phyloP scores from a whole-genome alignment of 2,329 filamentous ascomycete species.

The Curvularia verruculosa region DNA sequence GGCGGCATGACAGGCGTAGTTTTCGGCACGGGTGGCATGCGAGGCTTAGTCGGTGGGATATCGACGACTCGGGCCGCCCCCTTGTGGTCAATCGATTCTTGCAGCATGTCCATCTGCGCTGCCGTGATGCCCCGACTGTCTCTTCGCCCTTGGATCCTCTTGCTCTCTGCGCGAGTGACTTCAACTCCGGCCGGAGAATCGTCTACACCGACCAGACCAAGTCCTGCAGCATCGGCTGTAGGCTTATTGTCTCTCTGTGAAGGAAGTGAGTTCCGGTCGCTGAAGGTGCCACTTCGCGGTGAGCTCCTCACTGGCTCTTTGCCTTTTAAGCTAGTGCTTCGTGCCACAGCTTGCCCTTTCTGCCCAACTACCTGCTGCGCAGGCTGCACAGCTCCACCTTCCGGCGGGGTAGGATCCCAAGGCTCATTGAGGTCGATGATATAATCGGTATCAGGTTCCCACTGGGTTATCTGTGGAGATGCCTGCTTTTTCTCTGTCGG shows the following conservation, averaged over 20 bases:
- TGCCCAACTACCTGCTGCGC: conserved; percentile 29
- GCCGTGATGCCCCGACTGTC: conserved; percentile 45
- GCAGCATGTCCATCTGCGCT: conserved; percentile 49
- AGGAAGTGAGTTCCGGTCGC: conserved; percentile 34
- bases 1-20: conserved; percentile 21
- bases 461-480: conserved; percentile 33
- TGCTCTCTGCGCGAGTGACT: conserved; percentile 47
- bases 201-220: conserved; percentile 43
- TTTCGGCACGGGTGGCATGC: conserved; percentile 31
- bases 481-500: conserved; percentile 31
- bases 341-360: conserved; percentile 32
- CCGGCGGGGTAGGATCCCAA: conserved; percentile 42
- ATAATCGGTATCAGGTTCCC: conserved; percentile 38
- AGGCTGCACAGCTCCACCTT: conserved; percentile 24
- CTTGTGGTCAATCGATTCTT: conserved; percentile 47
- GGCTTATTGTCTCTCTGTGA: conserved; percentile 34
- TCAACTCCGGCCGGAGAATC: conserved; percentile 34
- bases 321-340: conserved; percentile 37
- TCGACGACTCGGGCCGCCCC: conserved; percentile 41
- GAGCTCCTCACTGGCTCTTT: conserved; percentile 41
- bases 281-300: conserved; percentile 39
- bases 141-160: conserved; percentile 28
- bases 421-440: conserved; percentile 43
- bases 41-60: conserved; percentile 29
- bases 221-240: conserved; percentile 31